phyloP scores from a whole-genome alignment of 345 rosid genomes.

The Arabis hirsuta region DNA sequence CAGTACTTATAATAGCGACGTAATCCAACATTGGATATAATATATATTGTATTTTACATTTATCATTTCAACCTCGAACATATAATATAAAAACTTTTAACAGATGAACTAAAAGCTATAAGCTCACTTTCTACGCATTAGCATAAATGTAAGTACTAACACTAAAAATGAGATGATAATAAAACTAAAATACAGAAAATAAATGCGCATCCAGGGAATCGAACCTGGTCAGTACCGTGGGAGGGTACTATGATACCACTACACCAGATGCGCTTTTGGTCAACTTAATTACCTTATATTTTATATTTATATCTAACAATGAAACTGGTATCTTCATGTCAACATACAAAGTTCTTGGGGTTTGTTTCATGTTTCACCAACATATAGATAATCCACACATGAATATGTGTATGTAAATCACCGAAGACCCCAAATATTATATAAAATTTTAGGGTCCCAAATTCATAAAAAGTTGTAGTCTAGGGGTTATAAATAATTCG shows the following conservation, averaged over 20 bases:
- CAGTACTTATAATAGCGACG: background rate
- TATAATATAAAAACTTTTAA: background rate
- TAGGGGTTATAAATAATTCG: too few species aligned
- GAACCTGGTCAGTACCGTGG: conserved; percentile 98
- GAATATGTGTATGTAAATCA: too few species aligned
- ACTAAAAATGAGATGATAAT: too few species aligned
- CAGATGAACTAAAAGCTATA: too few species aligned
- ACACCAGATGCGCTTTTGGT: conserved; percentile 82
- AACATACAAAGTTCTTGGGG: background rate
- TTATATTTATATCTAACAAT: too few species aligned
- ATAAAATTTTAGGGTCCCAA: too few species aligned
- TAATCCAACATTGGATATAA: background rate
- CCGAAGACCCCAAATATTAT: too few species aligned
- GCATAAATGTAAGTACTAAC: too few species aligned
- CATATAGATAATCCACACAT: too few species aligned
- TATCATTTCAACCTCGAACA: conserved; percentile 1
- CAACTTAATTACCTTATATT: too few species aligned
- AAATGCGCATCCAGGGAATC: conserved; percentile 93
- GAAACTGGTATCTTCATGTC: background rate
- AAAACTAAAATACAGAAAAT: background rate
- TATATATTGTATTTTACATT: background rate
- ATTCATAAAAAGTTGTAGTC: too few species aligned
- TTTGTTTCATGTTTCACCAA: background rate
- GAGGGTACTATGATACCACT: conserved; percentile 99
- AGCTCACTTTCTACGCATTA: too few species aligned